A percentile compares a stretch with the other conserved stretches of the same genome.
Evolutionary conservation across 2,329 filamentous ascomycete species (phyloP).

Genomic region (Neonectria neomacrospora): DNA sequence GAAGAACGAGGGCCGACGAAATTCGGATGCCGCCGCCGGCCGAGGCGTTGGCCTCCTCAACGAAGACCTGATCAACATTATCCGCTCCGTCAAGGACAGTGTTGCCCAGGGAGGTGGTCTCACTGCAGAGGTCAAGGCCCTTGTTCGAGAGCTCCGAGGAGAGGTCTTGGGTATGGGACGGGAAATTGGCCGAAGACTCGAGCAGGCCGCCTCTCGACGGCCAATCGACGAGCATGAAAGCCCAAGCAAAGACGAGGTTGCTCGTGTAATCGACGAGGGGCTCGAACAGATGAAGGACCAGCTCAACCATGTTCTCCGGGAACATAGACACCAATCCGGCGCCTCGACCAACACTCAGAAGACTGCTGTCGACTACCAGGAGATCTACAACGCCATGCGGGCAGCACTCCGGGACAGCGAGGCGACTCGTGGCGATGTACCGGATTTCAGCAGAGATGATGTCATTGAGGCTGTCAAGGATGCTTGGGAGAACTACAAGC

Average conservation of each 20-base stretch:
- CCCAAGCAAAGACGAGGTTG: conserved; percentile 75
- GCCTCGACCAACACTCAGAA: conserved; percentile 71
- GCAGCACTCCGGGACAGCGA: conserved; percentile 75
- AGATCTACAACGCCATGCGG: conserved; percentile 87
- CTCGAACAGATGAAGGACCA: conserved; percentile 86
- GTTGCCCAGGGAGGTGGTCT: conserved; percentile 88
- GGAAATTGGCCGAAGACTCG: conserved; percentile 83
- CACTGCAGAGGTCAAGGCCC: conserved; percentile 89
- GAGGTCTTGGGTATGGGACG: conserved; percentile 96
- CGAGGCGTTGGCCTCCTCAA: conserved; percentile 68
- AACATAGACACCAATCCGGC: conserved; percentile 76
- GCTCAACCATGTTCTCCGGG: conserved; percentile 81
- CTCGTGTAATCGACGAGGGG: conserved; percentile 81
- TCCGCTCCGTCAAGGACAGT: conserved; percentile 90
- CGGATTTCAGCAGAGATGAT: conserved; percentile 76
- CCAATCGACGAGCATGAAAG: conserved; percentile 59
- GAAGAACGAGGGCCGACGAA: conserved; percentile 56
- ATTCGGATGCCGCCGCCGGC: conserved; percentile 54
- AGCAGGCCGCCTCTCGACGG: conserved; percentile 70
- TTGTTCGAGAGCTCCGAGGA: conserved; percentile 88
- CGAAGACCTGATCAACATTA: conserved; percentile 84
- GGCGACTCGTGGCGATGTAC: conserved; percentile 52
- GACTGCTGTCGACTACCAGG: conserved; percentile 76
- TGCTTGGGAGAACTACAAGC: conserved; percentile 94
- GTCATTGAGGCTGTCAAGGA: conserved; percentile 88